Percentiles rank a stretch among this genome's conserved stretches.
Conservation (phyloP, 768 basidiomycete species). For the Panellus pusillus region DNA sequence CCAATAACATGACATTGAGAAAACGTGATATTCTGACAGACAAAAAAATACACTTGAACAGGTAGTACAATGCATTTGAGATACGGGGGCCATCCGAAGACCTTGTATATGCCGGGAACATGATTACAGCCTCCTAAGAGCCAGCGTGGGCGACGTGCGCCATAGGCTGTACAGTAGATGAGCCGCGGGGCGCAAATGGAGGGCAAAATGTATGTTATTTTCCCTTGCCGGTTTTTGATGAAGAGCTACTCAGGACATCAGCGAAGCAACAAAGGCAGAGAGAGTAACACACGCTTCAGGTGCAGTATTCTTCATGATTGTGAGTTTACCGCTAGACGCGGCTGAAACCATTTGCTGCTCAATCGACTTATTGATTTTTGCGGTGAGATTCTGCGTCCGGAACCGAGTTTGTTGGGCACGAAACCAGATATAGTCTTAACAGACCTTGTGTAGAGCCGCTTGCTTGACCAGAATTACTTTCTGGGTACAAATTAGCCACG, state of each 20-base stretch:
- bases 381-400: slow-evolving; percentile 65
- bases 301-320: slow-evolving; percentile 80
- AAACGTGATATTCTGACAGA: not conserved
- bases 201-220: too few species aligned
- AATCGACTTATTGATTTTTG: slow-evolving; percentile 90
- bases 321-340: slow-evolving; percentile 85
- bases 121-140: too few species aligned
- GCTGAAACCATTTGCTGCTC: slow-evolving; percentile 90
- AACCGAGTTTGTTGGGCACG: not conserved
- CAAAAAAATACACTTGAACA: not conserved
- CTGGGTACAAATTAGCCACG: slow-evolving; percentile 7
- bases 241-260: not conserved
- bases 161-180: too few species aligned
- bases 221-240: not conserved
- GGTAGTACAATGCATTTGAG: not conserved
- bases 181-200: too few species aligned
- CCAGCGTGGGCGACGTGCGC: too few species aligned
- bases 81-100: too few species aligned
- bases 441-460: slow-evolving; percentile 76
- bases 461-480: slow-evolving; percentile 72
- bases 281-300: slow-evolving; percentile 40
- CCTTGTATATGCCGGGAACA: too few species aligned
- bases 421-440: slow-evolving; percentile 10
- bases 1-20: not conserved
- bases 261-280: not conserved